Conservation (phyloP, 805 yeast species). For the Citeromyces matritensis region DNA sequence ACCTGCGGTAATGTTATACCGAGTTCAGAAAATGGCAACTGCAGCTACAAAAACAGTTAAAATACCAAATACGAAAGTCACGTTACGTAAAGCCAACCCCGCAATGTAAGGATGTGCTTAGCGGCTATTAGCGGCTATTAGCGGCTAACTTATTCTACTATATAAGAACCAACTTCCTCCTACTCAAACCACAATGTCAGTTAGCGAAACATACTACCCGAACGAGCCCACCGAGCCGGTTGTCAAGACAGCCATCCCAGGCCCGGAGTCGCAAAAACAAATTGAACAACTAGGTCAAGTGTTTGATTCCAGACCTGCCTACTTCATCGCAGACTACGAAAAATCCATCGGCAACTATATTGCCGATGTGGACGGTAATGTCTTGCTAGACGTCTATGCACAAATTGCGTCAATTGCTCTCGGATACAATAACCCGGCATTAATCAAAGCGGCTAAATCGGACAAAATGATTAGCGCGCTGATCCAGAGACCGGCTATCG, state of each 20-base stretch:
- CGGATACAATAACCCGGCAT: conserved; percentile 57
- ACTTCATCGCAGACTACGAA: conserved; percentile 49
- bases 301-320: conserved; percentile 47
- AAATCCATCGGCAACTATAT: conserved; percentile 54
- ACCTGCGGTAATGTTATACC: too few species aligned
- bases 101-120: too few species aligned
- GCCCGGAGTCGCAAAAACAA: conserved; percentile 23
- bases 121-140: not conserved
- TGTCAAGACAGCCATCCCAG: conserved; percentile 28
- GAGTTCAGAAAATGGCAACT: too few species aligned
- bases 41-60: too few species aligned
- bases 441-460: conserved; percentile 38
- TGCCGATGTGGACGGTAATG: conserved; percentile 51
- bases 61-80: too few species aligned
- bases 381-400: conserved; percentile 49
- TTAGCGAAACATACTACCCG: conserved; percentile 20
- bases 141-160: not conserved
- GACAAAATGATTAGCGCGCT: conserved; percentile 49
- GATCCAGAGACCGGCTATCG: conserved; percentile 56
- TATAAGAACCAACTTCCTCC: not conserved
- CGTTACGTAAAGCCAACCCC: too few species aligned
- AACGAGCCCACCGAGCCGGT: conserved; percentile 32
- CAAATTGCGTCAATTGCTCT: conserved; percentile 59
- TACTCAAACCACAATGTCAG: conserved; percentile 7
- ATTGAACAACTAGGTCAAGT: conserved; percentile 25